phyloP scores from a whole-genome alignment of 2,329 filamentous ascomycete species.

The Trichothecium sympodiale region DNA sequence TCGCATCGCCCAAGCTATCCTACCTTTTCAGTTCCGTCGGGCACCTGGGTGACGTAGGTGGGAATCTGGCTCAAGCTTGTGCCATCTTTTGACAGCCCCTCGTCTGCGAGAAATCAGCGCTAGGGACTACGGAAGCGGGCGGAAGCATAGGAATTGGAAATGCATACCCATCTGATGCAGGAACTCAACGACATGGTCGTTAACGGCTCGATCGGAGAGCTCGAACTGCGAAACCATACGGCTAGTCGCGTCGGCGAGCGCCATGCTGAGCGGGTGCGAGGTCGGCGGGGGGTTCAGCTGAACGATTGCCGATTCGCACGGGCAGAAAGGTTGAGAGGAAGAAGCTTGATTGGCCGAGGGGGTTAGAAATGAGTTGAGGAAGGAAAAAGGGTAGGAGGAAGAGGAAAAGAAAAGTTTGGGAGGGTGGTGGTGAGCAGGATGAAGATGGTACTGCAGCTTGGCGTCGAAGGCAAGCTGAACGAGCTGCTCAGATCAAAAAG shows the following conservation, averaged over 20 bases:
- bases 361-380: conserved; percentile 7
- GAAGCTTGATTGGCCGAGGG: conserved; percentile 17
- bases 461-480: conserved; percentile 15
- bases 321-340: conserved; percentile 36
- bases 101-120: conserved; percentile 38
- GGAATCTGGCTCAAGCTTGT: conserved; percentile 90
- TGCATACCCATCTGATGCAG: conserved; percentile 65
- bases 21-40: conserved; percentile 96
- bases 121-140: background rate
- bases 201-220: conserved; percentile 66
- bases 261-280: conserved; percentile 48
- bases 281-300: conserved; percentile 37
- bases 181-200: conserved; percentile 74
- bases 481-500: background rate
- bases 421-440: conserved; percentile 1
- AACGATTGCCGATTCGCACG: conserved; percentile 40
- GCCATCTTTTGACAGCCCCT: conserved; percentile 68
- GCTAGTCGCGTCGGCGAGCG: conserved; percentile 59
- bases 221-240: conserved; percentile 78
- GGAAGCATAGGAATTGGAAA: background rate
- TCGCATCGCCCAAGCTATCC: conserved; percentile 2
- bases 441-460: conserved; percentile 8
- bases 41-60: conserved; percentile 89
- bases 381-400: conserved; percentile 9
- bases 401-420: conserved; percentile 7